Base-by-base conservation (phyloP, 192 early-diverging fungal species). In the Coemansia sp. region DNA sequence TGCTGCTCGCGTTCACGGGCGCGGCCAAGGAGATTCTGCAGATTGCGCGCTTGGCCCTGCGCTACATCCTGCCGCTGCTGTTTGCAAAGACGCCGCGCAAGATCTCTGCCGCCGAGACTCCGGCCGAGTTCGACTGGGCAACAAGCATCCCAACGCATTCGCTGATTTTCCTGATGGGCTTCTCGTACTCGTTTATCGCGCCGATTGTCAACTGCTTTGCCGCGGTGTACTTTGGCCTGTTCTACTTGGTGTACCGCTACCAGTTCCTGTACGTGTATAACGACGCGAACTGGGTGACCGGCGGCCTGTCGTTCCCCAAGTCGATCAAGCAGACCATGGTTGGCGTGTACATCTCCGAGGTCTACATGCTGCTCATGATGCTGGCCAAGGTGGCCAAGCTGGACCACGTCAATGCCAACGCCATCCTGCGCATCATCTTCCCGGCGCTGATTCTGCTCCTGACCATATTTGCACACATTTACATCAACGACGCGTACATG, bases 181-280 rank as follows among this genome's bases (percentile, higher is more conserved):
- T 93, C 23, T 76, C 87, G 21, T 97, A 94, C 73, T 84, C 83
- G 31, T 85, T 86, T 42, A 83, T 95, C 19, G 84, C 92, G 27
- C 95, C 95, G 4, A 66, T 95, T 44, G 84, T 95, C 56, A 71
- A 91, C 58, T 83, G 91, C 21, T 90, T 97, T 61, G 87, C 91
- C 1, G 70, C 81, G 1, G 64, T 91, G 42, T 93, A 90, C 73
- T 97, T 91, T 73, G 78, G 74, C 4, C 65, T 94, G 22, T 85
- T 82, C 38, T 88, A 87, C 60, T 62, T 92, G 40, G 91, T 92
- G 2, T 95, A 92, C 65, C 70, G 82, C 0, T 92, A 97, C 69
- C 89, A 92, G 61, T 89, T 97, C 73, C 72, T 91, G 52, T 91
- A 90, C 53, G 89, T 92, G 11, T 90, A 88, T 62, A 82, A 85